Conservation (phyloP, 1,284 basidiomycete genomes). For the Heterobasidion irregulare region DNA sequence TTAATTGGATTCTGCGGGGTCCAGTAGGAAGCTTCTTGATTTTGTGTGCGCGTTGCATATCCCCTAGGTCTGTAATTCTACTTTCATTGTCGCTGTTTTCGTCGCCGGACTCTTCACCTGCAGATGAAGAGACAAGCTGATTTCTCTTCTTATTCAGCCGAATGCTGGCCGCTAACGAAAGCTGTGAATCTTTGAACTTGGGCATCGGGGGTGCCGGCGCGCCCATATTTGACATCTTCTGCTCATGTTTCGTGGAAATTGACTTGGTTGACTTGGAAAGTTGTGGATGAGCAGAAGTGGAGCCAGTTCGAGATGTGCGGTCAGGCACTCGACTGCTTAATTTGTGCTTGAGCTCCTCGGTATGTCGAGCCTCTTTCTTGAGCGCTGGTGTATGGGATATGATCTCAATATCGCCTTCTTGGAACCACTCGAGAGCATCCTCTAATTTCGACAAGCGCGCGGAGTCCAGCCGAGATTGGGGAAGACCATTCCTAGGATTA, state of each 20-base stretch:
- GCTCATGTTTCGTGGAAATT: slow-evolving; percentile 23
- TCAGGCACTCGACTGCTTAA: too few relatives aligned
- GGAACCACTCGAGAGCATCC: slow-evolving; percentile 46
- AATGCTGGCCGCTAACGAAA: background rate
- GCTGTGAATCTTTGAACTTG: slow-evolving; percentile 24
- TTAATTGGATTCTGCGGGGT: slow-evolving; percentile 63
- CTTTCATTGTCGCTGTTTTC: slow-evolving; percentile 49
- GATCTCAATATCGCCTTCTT: slow-evolving; percentile 38
- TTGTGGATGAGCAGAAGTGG: slow-evolving; percentile 1
- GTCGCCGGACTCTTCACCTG: slow-evolving; percentile 46
- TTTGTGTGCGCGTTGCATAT: slow-evolving; percentile 55
- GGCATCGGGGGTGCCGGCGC: slow-evolving; percentile 19
- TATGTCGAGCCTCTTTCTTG: background rate
- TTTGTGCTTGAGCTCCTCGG: too few relatives aligned
- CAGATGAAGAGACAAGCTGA: slow-evolving; percentile 21
- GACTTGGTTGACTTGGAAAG: slow-evolving; percentile 14
- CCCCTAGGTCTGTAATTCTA: slow-evolving; percentile 54
- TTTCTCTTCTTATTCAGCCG: background rate
- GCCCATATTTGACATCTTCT: slow-evolving; percentile 25
- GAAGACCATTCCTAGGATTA: slow-evolving; percentile 24
- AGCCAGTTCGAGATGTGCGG: background rate
- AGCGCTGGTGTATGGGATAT: slow-evolving; percentile 17
- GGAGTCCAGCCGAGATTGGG: slow-evolving; percentile 48
- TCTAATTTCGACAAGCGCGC: slow-evolving; percentile 50
- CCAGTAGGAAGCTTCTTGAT: slow-evolving; percentile 44